Conservation (phyloP, 202 grass and related monocot genomes). For the Musa balbisiana region DNA sequence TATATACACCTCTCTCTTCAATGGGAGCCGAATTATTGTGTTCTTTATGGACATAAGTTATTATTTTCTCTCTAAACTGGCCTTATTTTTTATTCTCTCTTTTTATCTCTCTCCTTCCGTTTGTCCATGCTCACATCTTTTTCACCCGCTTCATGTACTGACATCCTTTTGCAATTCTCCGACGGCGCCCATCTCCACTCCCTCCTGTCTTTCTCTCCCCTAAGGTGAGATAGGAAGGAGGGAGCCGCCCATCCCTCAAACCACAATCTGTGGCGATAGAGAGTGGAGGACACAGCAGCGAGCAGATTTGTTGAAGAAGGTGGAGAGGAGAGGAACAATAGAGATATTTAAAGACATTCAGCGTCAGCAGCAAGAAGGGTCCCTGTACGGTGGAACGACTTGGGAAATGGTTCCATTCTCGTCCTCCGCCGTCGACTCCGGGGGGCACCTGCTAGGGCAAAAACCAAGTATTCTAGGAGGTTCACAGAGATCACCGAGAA, state of each 20-base stretch:
- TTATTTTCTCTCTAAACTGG: background rate
- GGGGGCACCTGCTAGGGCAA: background rate
- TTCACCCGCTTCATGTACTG: background rate
- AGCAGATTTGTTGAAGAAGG: background rate
- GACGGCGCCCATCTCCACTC: background rate
- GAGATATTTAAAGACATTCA: background rate
- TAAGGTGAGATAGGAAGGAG: background rate
- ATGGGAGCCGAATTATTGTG: constrained; percentile 1
- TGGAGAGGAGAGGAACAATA: background rate
- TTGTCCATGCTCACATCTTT: constrained; percentile 12
- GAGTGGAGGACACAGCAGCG: too few relatives aligned
- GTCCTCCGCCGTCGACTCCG: background rate
- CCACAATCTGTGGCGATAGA: background rate
- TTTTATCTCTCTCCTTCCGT: background rate
- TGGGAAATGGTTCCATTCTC: constrained; percentile 20
- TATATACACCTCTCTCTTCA: background rate
- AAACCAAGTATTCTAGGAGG: too few relatives aligned
- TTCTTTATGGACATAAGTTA: background rate
- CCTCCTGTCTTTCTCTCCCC: background rate
- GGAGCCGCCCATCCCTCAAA: background rate
- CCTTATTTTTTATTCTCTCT: background rate
- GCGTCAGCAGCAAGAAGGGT: background rate
- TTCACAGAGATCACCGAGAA: too few relatives aligned
- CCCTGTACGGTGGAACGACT: background rate
- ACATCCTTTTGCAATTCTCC: background rate